These are phyloP conservation scores for Monilinia polystroma DNA, from an alignment of 2,329 filamentous ascomycete genomes.

Conservation along the genomic window DNA sequence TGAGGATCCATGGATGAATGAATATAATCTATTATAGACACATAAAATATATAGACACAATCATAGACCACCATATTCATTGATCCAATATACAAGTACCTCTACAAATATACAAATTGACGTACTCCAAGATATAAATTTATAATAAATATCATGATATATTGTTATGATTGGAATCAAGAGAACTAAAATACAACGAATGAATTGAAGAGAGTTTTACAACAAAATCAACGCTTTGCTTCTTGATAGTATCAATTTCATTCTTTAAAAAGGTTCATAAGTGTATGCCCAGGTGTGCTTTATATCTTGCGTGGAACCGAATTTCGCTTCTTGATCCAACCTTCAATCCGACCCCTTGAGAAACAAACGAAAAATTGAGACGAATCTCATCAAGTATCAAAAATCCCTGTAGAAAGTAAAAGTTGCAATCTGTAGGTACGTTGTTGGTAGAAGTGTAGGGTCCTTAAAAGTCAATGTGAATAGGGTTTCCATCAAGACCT, in stretches of 20 bases:
- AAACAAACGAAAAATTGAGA: conserved; percentile 3
- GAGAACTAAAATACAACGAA: background rate
- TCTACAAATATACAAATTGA: too few species aligned
- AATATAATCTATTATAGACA: too few species aligned
- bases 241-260: background rate
- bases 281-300: background rate
- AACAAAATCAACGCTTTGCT: background rate
- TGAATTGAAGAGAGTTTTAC: background rate
- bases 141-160: too few species aligned
- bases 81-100: too few species aligned
- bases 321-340: background rate
- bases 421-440: background rate
- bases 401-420: background rate
- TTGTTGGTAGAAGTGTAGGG: background rate
- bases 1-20: too few species aligned
- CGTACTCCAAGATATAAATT: too few species aligned
- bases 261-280: background rate
- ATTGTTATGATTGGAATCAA: background rate
- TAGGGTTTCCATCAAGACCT: background rate
- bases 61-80: too few species aligned
- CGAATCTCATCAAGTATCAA: background rate
- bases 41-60: too few species aligned
- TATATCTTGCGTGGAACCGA: background rate
- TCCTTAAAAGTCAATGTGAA: conserved; percentile 1
- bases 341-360: background rate